These are phyloP conservation scores for Hypoxylon sp. DNA, from an alignment of 2,329 filamentous ascomycete species.

Conservation along the genomic window DNA sequence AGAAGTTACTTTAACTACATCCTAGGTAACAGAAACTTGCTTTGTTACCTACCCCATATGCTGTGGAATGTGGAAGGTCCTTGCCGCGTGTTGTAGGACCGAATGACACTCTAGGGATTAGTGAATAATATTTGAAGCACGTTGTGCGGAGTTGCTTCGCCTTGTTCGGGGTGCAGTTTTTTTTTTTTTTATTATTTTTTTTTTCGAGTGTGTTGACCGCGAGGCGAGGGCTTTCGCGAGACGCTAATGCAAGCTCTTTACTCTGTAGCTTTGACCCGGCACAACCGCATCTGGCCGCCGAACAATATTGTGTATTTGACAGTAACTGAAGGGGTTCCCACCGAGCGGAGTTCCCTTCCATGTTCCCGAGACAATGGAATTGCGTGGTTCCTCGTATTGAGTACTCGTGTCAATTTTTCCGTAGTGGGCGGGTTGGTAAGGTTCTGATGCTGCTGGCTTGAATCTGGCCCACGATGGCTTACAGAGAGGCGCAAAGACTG, in stretches of 20 bases:
- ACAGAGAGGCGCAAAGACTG: slow-evolving; percentile 7
- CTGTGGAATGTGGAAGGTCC: slow-evolving; percentile 18
- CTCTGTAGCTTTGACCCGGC: slow-evolving; percentile 21
- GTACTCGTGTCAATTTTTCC: slow-evolving; percentile 25
- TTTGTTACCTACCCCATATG: slow-evolving; percentile 16
- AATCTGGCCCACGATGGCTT: slow-evolving; percentile 15
- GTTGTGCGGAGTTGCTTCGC: slow-evolving; percentile 34
- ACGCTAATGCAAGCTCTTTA: slow-evolving; percentile 44
- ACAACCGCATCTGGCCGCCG: slow-evolving; percentile 33
- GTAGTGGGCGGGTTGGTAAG: slow-evolving; percentile 23
- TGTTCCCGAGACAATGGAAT: slow-evolving; percentile 18
- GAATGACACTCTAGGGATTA: slow-evolving; percentile 15
- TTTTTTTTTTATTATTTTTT: slow-evolving; percentile 4
- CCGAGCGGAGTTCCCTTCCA: slow-evolving; percentile 7
- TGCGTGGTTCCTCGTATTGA: slow-evolving; percentile 25
- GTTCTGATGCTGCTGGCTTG: slow-evolving; percentile 16
- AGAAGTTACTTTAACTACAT: slow-evolving; percentile 15
- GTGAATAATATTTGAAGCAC: slow-evolving; percentile 27
- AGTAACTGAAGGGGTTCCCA: slow-evolving; percentile 13
- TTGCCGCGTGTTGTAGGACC: slow-evolving; percentile 24
- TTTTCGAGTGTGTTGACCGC: slow-evolving; percentile 34
- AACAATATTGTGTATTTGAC: no score
- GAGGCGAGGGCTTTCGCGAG: slow-evolving; percentile 34
- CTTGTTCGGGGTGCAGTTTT: slow-evolving; percentile 16
- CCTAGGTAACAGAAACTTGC: slow-evolving; percentile 11